Percentiles rank a stretch among this genome's conserved stretches.
These are phyloP conservation scores for Hawksworthiomyces lignivorus DNA, from an alignment of 2,329 filamentous ascomycete genomes.

Conservation along the genomic window DNA sequence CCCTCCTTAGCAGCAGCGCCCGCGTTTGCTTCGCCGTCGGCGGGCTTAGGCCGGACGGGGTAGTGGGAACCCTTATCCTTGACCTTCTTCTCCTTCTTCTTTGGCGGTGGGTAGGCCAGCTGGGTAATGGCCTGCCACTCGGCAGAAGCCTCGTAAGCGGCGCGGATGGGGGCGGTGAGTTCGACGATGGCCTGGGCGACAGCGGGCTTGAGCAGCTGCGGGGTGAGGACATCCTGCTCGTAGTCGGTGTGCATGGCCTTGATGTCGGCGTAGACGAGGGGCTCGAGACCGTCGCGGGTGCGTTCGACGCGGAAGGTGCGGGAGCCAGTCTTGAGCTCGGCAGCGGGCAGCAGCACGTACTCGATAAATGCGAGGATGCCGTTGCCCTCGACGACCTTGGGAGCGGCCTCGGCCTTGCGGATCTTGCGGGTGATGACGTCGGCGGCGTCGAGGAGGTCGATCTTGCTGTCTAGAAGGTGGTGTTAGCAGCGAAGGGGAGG, in stretches of 20 bases:
- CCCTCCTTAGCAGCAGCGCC: too few species aligned
- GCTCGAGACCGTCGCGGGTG: conserved; percentile 56
- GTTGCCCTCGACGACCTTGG: conserved; percentile 73
- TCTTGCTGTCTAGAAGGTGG: conserved; percentile 65
- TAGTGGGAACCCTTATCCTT: conserved; percentile 19
- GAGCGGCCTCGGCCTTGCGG: conserved; percentile 73
- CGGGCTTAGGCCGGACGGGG: conserved; percentile 16
- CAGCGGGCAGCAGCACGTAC: conserved; percentile 73
- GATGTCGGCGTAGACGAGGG: conserved; percentile 72
- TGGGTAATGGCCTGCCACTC: conserved; percentile 75
- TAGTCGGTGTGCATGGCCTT: conserved; percentile 74
- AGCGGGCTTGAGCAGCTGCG: conserved; percentile 81
- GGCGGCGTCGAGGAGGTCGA: conserved; percentile 78
- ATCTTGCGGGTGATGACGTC: conserved; percentile 75
- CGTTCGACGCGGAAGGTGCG: conserved; percentile 62
- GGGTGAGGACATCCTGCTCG: conserved; percentile 68
- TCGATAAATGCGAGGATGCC: conserved; percentile 82
- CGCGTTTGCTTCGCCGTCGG: background rate
- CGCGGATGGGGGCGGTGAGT: conserved; percentile 71
- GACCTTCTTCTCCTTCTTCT: conserved; percentile 45
- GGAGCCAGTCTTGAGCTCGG: conserved; percentile 49
- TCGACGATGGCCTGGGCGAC: conserved; percentile 65
- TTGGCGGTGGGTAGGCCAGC: conserved; percentile 72
- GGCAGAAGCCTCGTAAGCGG: conserved; percentile 57
- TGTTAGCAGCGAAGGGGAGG: background rate